Base-by-base conservation (phyloP, 1,139 yeast genomes). In the Debaryomycetaceae sp. region DNA sequence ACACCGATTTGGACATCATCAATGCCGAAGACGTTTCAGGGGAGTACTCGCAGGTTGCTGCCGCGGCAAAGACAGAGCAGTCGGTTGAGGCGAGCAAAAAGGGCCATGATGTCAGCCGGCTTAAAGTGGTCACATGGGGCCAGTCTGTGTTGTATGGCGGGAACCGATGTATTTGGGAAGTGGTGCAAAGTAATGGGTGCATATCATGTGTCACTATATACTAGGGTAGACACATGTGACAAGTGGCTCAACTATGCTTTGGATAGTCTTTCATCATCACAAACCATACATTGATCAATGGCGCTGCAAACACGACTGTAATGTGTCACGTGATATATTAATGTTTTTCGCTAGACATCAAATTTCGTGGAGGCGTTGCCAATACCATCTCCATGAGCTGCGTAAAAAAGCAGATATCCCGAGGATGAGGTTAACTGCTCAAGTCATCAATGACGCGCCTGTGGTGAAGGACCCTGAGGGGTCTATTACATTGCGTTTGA, bases 151-250 rank as follows among this genome's bases (percentile, higher is more conserved):
- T 74, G 24, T 68, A 69, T 42, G 74, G 75, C 2, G 58, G 55
- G 38, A 50, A 59, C 16, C 48, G 65, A 22, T 64, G 71, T 36
- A 65, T 75, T n/a, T 68, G 72, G 58, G 83, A 77, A 41, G 75
- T 75, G 9, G 50, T 74, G 24, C 63, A 67, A 34, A 63, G 61
- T 30, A 65, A 53, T 31, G 61, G 58, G 13, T 51, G 57, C 28
- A 51, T 65, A 4, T 49, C 62, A 20, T 45, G 61, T 10, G 48
- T 64, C 16, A 61, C 66, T 2, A 43, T 62, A 16, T 58, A 45
- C 35, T 51, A 28, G 35, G 15, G 11, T 9, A 29, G 19, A 14
- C 14, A 7, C 10, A 23, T n/a, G n/a, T n/a, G n/a, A n/a, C n/a
- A n/a, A n/a, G n/a, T n/a, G n/a, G n/a, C n/a, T n/a, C n/a, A n/a